Conservation (phyloP, 108 stramenopile species). For the Pseudonitzschia multiseries region DNA sequence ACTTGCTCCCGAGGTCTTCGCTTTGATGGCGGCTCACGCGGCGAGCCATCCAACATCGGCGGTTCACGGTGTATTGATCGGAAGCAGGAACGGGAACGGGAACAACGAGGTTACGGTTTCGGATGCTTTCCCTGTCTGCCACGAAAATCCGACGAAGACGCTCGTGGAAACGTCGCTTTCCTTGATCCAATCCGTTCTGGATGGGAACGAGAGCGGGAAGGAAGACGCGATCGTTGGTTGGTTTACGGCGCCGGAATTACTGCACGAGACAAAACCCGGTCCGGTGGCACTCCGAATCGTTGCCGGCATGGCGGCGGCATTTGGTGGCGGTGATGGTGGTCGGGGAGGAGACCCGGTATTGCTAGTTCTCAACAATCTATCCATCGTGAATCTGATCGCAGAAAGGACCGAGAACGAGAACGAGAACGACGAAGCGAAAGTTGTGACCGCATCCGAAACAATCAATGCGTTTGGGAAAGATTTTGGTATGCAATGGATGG, state of each 20-base stretch:
- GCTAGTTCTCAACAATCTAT: conserved; percentile 17
- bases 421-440: conserved; percentile 4
- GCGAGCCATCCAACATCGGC: conserved; percentile 33
- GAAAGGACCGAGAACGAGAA: not conserved
- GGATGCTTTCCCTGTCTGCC: conserved; percentile 68
- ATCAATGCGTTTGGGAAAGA: conserved; percentile 52
- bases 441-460: not conserved
- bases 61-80: conserved; percentile 68
- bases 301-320: conserved; percentile 30
- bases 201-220: not conserved
- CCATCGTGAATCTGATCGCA: not conserved
- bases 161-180: conserved; percentile 63
- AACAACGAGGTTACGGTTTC: conserved; percentile 25
- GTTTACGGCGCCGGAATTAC: conserved; percentile 57
- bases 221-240: conserved; percentile 60
- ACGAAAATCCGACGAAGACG: conserved; percentile 68
- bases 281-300: conserved; percentile 49
- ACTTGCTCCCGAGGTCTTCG: conserved; percentile 35
- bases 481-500: conserved; percentile 46
- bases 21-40: conserved; percentile 58
- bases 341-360: conserved; percentile 10
- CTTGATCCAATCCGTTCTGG: conserved; percentile 27
- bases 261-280: conserved; percentile 31
- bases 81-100: conserved; percentile 20
- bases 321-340: too few species aligned